A percentile compares a stretch with the other conserved stretches of the same genome.
phyloP scores from a whole-genome alignment of 2,329 filamentous ascomycete species.

The Pyricularia pennisetigena region DNA sequence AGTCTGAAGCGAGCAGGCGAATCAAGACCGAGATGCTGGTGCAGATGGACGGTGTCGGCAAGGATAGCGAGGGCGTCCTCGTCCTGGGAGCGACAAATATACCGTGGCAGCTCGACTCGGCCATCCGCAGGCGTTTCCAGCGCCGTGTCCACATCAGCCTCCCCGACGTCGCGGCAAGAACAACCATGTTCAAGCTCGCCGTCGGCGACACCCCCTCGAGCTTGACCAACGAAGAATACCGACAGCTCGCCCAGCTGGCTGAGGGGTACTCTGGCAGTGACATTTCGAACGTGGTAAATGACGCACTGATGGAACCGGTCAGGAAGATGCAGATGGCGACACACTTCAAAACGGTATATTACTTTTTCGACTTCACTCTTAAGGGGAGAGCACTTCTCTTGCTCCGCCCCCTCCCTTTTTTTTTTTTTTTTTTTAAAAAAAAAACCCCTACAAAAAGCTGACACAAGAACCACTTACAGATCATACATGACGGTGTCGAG shows the following conservation, averaged over 20 bases:
- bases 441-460: slow-evolving; percentile 8
- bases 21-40: slow-evolving; percentile 99
- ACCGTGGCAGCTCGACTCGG: slow-evolving; percentile 94
- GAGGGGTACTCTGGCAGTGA: slow-evolving; percentile 96
- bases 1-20: slow-evolving; percentile 91
- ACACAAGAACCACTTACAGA: slow-evolving; percentile 34
- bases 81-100: slow-evolving; percentile 97
- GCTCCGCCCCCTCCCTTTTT: no score
- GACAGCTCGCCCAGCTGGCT: slow-evolving; percentile 67
- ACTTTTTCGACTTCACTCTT: background rate
- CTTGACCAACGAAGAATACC: slow-evolving; percentile 67
- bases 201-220: slow-evolving; percentile 90
- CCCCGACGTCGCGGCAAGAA: slow-evolving; percentile 76
- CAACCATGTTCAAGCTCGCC: slow-evolving; percentile 90
- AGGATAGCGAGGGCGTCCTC: slow-evolving; percentile 86
- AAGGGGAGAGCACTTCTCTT: background rate
- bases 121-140: slow-evolving; percentile 93
- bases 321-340: slow-evolving; percentile 95
- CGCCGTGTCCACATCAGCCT: slow-evolving; percentile 90
- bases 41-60: slow-evolving; percentile 98
- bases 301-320: slow-evolving; percentile 94
- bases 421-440: no score
- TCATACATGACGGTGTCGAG: slow-evolving; percentile 55
- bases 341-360: slow-evolving; percentile 82
- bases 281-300: slow-evolving; percentile 91